A percentile compares a stretch with the other conserved stretches of the same genome.
Evolutionary conservation across 225 moss, liverwort and hornwort species (phyloP).

Genomic region (Sphagnum tenellum): DNA sequence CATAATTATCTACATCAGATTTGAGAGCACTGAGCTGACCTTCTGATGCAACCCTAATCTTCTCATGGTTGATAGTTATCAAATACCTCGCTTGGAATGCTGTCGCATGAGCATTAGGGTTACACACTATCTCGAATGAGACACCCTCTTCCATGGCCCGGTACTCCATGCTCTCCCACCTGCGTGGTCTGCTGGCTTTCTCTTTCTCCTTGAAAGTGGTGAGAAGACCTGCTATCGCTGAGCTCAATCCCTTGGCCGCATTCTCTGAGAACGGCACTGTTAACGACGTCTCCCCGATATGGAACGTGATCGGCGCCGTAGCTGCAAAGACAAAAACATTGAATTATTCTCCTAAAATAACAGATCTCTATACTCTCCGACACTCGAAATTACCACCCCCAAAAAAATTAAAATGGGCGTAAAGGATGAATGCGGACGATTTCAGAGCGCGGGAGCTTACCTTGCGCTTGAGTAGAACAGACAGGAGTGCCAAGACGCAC

Average conservation of each 20-base stretch:
- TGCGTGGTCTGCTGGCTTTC: slow-evolving; percentile 53
- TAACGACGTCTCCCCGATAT: slow-evolving; percentile 88
- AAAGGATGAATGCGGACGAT: too few species aligned
- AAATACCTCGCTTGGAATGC: slow-evolving; percentile 98
- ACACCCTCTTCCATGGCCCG: slow-evolving; percentile 66
- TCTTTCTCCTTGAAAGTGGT: slow-evolving; percentile 86
- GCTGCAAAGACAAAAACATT: slow-evolving; percentile 18
- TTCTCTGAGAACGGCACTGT: slow-evolving; percentile 70
- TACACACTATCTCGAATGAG: slow-evolving; percentile 83
- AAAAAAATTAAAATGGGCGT: too few species aligned
- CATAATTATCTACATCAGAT: slow-evolving; percentile 77
- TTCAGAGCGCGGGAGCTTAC: too few species aligned
- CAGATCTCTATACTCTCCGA: too few species aligned
- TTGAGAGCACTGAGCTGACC: slow-evolving; percentile 89
- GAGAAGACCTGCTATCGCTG: slow-evolving; percentile 59
- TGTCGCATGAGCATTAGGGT: slow-evolving; percentile 90
- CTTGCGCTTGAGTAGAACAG: too few species aligned
- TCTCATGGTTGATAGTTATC: slow-evolving; percentile 76
- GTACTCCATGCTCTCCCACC: slow-evolving; percentile 84
- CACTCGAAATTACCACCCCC: too few species aligned
- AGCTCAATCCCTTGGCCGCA: slow-evolving; percentile 72
- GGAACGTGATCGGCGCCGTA: slow-evolving; percentile 64
- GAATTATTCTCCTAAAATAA: too few species aligned
- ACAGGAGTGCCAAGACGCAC: too few species aligned
- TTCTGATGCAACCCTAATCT: slow-evolving; percentile 67